Conservation (phyloP, 1,139 yeast species). For the Candida pseudoviswanathii region DNA sequence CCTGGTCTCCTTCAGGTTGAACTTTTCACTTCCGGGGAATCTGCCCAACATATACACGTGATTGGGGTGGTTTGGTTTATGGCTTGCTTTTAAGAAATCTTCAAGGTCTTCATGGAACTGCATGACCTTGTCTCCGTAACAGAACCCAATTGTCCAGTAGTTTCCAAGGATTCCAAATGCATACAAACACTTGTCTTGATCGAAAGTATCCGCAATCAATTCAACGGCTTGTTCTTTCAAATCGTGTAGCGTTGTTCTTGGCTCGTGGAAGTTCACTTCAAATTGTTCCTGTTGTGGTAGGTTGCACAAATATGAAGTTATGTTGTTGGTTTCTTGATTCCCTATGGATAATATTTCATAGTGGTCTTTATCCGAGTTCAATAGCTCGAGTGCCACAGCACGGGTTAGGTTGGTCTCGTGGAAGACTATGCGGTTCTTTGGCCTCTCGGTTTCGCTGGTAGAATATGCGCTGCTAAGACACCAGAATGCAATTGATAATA, state of each 20-base stretch:
- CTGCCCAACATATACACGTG: conserved; percentile 50
- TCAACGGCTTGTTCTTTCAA: conserved; percentile 20
- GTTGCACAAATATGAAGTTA: conserved; percentile 21
- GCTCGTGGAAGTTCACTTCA: conserved; percentile 10
- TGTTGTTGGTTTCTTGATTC: conserved; percentile 12
- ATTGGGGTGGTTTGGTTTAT: conserved; percentile 39
- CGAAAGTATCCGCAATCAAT: conserved; percentile 23
- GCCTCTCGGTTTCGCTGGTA: neutral
- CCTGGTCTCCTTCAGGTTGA: conserved; percentile 19
- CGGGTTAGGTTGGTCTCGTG: neutral
- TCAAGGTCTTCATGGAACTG: conserved; percentile 55
- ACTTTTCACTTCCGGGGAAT: conserved; percentile 27
- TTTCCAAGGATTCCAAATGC: conserved; percentile 41
- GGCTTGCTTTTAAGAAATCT: conserved; percentile 26
- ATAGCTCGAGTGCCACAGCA: neutral
- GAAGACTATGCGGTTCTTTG: neutral
- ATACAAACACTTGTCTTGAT: conserved; percentile 32
- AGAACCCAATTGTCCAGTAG: conserved; percentile 68
- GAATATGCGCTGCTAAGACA: neutral
- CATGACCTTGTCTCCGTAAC: conserved; percentile 55
- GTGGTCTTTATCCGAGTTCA: conserved; percentile 15
- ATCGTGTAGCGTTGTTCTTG: conserved; percentile 8
- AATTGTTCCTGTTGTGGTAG: conserved; percentile 18
- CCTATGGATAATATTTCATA: conserved; percentile 25
- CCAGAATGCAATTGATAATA: neutral